A percentile compares a stretch with the other conserved stretches of the same genome.
phyloP scores from a whole-genome alignment of 2,329 filamentous ascomycete species.

The Teratosphaeria nubilosa region DNA sequence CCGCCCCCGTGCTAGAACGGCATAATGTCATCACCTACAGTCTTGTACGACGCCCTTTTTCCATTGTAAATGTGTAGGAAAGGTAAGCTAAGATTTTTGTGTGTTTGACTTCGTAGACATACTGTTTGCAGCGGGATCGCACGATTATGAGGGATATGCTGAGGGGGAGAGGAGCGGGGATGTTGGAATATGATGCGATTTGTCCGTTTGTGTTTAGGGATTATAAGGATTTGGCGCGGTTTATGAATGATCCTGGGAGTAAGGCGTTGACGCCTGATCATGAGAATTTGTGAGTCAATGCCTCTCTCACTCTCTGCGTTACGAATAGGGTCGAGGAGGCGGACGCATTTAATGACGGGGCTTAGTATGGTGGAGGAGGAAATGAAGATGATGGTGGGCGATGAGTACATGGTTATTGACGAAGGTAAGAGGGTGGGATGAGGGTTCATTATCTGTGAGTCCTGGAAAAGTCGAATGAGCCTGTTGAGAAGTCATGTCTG shows the following conservation, averaged over 20 bases:
- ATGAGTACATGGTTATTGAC: slow-evolving; percentile 29
- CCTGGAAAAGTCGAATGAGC: background rate
- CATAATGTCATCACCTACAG: slow-evolving; percentile 37
- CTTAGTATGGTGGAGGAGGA: slow-evolving; percentile 24
- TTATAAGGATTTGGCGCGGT: slow-evolving; percentile 35
- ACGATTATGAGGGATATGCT: slow-evolving; percentile 37
- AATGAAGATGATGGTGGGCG: slow-evolving; percentile 38
- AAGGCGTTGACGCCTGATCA: slow-evolving; percentile 29
- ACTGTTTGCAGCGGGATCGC: slow-evolving; percentile 35
- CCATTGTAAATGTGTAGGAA: background rate
- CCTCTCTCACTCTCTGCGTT: background rate
- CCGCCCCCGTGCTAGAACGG: slow-evolving; percentile 33
- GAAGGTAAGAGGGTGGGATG: slow-evolving; percentile 12
- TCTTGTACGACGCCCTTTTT: slow-evolving; percentile 25
- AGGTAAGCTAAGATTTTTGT: background rate
- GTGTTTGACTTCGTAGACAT: slow-evolving; percentile 25
- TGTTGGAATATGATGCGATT: slow-evolving; percentile 38
- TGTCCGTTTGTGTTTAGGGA: slow-evolving; percentile 40
- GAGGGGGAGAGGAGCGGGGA: slow-evolving; percentile 31
- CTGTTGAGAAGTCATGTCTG: background rate
- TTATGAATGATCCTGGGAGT: slow-evolving; percentile 36
- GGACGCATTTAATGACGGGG: too few relatives aligned
- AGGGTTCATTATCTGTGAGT: too few relatives aligned
- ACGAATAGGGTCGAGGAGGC: background rate
- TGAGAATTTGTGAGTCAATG: slow-evolving; percentile 19